Evolutionary conservation across 2,329 filamentous ascomycete genomes (phyloP).

Genomic region (Zymoseptoria tritici): DNA sequence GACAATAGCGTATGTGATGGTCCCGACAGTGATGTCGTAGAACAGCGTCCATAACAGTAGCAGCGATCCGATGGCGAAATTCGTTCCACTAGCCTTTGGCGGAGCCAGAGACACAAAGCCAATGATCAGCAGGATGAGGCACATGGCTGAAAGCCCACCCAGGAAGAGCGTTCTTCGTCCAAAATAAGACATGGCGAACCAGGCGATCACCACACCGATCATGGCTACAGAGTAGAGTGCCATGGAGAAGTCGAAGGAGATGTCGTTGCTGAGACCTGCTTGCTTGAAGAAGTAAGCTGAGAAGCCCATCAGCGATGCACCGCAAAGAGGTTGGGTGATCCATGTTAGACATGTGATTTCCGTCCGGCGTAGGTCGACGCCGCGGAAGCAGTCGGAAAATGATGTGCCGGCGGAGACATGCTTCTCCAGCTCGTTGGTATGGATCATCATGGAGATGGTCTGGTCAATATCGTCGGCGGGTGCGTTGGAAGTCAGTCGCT

Average conservation of each 20-base stretch:
- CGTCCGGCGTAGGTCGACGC: slow-evolving; percentile 29
- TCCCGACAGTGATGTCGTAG: slow-evolving; percentile 22
- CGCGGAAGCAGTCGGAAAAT: slow-evolving; percentile 32
- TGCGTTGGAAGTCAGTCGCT: slow-evolving; percentile 5
- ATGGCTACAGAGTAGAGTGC: slow-evolving; percentile 35
- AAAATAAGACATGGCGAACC: slow-evolving; percentile 28
- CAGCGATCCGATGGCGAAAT: slow-evolving; percentile 20
- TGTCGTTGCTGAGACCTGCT: slow-evolving; percentile 25
- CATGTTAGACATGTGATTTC: slow-evolving; percentile 28
- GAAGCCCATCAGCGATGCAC: slow-evolving; percentile 27
- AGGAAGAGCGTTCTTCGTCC: slow-evolving; percentile 33
- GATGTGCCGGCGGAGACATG: slow-evolving; percentile 20
- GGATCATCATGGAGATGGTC: slow-evolving; percentile 21
- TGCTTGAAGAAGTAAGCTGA: slow-evolving; percentile 33
- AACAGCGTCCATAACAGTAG: slow-evolving; percentile 16
- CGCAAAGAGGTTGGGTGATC: slow-evolving; percentile 29
- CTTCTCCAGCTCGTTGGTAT: slow-evolving; percentile 26
- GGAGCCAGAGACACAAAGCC: slow-evolving; percentile 19
- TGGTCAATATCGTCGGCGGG: slow-evolving; percentile 10
- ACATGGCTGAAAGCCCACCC: slow-evolving; percentile 16
- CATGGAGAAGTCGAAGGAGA: slow-evolving; percentile 23
- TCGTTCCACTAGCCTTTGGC: slow-evolving; percentile 5
- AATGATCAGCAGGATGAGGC: slow-evolving; percentile 16
- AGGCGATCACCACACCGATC: slow-evolving; percentile 27
- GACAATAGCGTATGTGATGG: slow-evolving; percentile 21